Conservation (phyloP, 2,329 filamentous ascomycete genomes). For the Lasiodiplodia citricola region DNA sequence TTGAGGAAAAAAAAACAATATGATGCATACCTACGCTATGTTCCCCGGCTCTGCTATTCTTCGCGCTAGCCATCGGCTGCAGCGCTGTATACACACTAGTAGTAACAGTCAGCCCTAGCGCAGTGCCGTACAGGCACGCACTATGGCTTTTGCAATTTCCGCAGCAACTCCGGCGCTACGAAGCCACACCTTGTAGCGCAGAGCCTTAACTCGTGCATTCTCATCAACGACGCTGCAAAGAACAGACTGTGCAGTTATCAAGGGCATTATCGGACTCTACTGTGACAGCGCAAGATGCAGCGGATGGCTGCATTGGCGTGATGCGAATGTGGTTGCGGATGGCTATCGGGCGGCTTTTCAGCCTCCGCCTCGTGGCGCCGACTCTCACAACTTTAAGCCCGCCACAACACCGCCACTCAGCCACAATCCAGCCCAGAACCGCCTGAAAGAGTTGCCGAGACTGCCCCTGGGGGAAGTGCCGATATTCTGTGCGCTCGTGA, state of each 20-base stretch:
- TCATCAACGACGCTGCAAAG: neutral
- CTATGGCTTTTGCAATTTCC: conserved; percentile 1
- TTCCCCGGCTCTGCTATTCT: too few relatives aligned
- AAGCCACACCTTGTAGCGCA: neutral
- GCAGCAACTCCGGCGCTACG: neutral
- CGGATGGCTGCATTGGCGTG: neutral
- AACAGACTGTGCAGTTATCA: neutral
- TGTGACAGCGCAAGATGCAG: neutral
- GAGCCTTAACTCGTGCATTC: neutral
- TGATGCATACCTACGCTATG: too few relatives aligned
- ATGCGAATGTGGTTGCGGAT: neutral
- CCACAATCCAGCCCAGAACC: neutral
- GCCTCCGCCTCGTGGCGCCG: neutral
- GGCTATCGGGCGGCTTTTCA: neutral
- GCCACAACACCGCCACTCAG: conserved; percentile 22
- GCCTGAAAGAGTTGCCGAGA: neutral
- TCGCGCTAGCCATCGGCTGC: too few relatives aligned
- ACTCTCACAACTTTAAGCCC: neutral
- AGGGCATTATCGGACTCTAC: neutral
- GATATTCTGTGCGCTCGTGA: neutral
- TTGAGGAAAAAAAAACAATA: too few relatives aligned
- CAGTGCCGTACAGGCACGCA: too few relatives aligned
- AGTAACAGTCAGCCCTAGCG: too few relatives aligned
- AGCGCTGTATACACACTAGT: too few relatives aligned
- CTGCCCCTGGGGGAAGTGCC: conserved; percentile 1